Evolutionary conservation across 768 basidiomycete genomes (phyloP).

Genomic region (Mycena filopes): DNA sequence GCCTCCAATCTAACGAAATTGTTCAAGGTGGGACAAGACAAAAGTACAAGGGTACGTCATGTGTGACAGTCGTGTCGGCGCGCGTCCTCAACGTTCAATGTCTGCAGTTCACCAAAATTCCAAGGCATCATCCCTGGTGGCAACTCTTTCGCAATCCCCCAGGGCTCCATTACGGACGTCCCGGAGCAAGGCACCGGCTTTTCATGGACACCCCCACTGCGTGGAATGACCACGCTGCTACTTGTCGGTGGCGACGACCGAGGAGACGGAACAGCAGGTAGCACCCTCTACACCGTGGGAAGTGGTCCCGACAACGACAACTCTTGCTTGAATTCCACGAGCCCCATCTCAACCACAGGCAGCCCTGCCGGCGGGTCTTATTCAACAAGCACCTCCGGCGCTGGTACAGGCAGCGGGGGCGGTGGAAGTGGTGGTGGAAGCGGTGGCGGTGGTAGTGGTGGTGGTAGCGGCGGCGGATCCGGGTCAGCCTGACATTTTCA

Average conservation of each 20-base stretch:
- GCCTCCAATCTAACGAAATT: constrained; percentile 30
- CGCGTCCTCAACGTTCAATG: not conserved
- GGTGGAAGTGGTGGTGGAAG: not conserved
- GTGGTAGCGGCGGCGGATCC: constrained; percentile 35
- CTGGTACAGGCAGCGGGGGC: constrained; percentile 26
- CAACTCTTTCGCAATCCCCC: constrained; percentile 74
- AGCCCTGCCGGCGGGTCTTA: constrained; percentile 79
- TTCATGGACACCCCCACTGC: constrained; percentile 71
- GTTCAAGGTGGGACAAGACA: constrained; percentile 20
- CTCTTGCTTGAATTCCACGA: constrained; percentile 65
- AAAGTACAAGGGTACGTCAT: constrained; percentile 28
- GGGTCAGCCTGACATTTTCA: not conserved
- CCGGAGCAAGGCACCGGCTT: constrained; percentile 69
- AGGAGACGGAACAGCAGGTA: constrained; percentile 77
- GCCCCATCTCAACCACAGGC: constrained; percentile 83
- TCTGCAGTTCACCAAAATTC: constrained; percentile 64
- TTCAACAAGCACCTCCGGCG: constrained; percentile 57
- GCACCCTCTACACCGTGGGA: constrained; percentile 64
- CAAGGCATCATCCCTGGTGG: constrained; percentile 85
- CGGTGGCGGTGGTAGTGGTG: constrained; percentile 37
- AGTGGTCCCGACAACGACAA: constrained; percentile 59
- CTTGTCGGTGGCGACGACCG: constrained; percentile 74
- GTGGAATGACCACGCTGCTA: constrained; percentile 72
- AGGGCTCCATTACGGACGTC: constrained; percentile 56
- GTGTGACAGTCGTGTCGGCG: not conserved